Conservation (phyloP, 495 filamentous ascomycete genomes). For the Aspergillus steynii region DNA sequence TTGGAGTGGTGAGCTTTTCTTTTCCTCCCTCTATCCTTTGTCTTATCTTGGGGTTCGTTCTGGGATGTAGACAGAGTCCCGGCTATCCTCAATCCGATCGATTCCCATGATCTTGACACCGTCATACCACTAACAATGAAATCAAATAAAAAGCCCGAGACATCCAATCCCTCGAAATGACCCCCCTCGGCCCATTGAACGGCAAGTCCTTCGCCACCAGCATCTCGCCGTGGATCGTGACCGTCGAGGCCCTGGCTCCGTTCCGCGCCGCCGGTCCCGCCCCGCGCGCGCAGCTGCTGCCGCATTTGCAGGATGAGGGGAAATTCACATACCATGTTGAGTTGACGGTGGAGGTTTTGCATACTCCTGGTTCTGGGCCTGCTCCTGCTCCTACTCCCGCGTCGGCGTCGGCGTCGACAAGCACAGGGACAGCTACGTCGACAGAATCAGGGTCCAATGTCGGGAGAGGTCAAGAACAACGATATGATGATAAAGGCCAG, state of each 20-base stretch:
- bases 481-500: too few species aligned
- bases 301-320: conserved; percentile 61
- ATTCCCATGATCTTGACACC: too few species aligned
- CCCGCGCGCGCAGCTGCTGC: conserved; percentile 56
- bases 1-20: conserved; percentile 75
- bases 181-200: conserved; percentile 43
- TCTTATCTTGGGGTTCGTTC: background rate
- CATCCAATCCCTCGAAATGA: conserved; percentile 38
- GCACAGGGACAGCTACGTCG: too few species aligned
- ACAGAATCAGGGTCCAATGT: too few species aligned
- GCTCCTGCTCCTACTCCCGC: too few species aligned
- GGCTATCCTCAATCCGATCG: too few species aligned
- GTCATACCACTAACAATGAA: background rate
- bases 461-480: too few species aligned
- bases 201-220: conserved; percentile 81
- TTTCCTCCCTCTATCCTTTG: conserved; percentile 21
- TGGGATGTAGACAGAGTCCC: background rate
- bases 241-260: conserved; percentile 72
- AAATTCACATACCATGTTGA: conserved; percentile 66
- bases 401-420: too few species aligned
- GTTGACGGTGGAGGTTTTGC: conserved; percentile 64
- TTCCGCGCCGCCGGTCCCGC: conserved; percentile 52
- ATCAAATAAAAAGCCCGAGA: conserved; percentile 27
- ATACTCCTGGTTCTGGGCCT: conserved; percentile 34
- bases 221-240: conserved; percentile 81